Evolutionary conservation across 2,329 filamentous ascomycete genomes (phyloP).

Genomic region (Fusarium sarcochroum): DNA sequence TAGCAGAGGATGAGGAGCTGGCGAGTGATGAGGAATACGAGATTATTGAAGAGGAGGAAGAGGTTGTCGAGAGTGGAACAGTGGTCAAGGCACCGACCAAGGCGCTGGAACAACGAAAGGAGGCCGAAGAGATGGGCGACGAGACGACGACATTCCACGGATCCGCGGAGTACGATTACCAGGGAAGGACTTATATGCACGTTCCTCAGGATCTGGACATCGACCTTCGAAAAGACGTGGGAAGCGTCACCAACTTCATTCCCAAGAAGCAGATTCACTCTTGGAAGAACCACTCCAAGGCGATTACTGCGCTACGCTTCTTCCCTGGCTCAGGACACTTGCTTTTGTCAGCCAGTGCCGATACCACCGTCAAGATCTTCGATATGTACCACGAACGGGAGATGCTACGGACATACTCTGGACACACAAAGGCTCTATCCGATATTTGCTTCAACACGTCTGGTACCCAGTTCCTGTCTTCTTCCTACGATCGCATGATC

Average conservation of each 20-base stretch:
- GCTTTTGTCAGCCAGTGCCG: conserved; percentile 89
- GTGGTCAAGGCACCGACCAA: conserved; percentile 69
- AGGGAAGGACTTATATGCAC: conserved; percentile 98
- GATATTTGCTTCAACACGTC: conserved; percentile 88
- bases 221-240: conserved; percentile 84
- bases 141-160: conserved; percentile 94
- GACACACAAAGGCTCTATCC: conserved; percentile 90
- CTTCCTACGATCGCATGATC: conserved; percentile 94
- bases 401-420: conserved; percentile 89
- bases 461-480: conserved; percentile 89
- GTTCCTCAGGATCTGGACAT: conserved; percentile 91
- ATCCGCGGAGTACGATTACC: conserved; percentile 87
- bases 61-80: conserved; percentile 74
- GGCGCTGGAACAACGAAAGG: conserved; percentile 69
- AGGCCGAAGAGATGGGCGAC: conserved; percentile 71
- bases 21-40: conserved; percentile 85
- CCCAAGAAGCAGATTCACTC: conserved; percentile 94
- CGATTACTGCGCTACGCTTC: conserved; percentile 90
- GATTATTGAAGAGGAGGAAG: conserved; percentile 79
- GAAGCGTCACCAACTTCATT: conserved; percentile 88
- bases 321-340: conserved; percentile 91
- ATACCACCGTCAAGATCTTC: conserved; percentile 93
- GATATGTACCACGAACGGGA: conserved; percentile 93
- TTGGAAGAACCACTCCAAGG: conserved; percentile 87
- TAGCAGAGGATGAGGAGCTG: conserved; percentile 80